phyloP scores from a whole-genome alignment of 192 early-diverging fungal species.

The Linnemannia schmuckeri region DNA sequence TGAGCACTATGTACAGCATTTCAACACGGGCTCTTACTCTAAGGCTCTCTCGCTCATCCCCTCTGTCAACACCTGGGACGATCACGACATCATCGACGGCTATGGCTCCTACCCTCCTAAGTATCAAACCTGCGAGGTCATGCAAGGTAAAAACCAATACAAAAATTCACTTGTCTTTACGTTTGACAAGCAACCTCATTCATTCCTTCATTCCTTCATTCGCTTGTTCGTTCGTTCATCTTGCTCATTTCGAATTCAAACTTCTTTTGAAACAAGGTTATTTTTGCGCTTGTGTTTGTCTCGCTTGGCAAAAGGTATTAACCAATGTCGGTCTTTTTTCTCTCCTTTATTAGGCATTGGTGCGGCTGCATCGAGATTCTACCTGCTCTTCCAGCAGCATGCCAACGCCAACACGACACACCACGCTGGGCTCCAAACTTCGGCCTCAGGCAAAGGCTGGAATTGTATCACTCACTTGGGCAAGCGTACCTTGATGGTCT shows the following conservation, averaged over 20 bases:
- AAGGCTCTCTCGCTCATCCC: conserved; percentile 84
- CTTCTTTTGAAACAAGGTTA: neutral
- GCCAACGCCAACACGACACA: conserved; percentile 69
- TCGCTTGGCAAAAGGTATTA: neutral
- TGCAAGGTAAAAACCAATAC: conserved; percentile 67
- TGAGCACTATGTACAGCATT: conserved; percentile 74
- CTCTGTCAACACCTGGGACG: conserved; percentile 84
- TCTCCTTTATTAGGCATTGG: conserved; percentile 58
- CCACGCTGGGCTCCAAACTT: conserved; percentile 69
- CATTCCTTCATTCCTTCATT: neutral
- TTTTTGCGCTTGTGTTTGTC: neutral
- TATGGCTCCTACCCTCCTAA: conserved; percentile 87
- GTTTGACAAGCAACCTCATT: no score
- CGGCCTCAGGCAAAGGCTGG: conserved; percentile 60
- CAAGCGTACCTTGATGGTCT: conserved; percentile 70
- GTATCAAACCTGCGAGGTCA: conserved; percentile 75
- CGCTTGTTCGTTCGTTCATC: neutral
- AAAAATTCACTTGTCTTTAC: no score
- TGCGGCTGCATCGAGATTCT: conserved; percentile 79
- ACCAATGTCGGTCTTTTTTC: neutral
- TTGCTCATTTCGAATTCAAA: neutral
- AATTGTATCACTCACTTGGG: conserved; percentile 78
- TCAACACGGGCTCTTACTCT: conserved; percentile 62
- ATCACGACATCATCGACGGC: conserved; percentile 91
- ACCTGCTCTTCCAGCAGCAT: conserved; percentile 89